phyloP scores from a whole-genome alignment of 306 rosid species.

The Luffa aegyptiaca region DNA sequence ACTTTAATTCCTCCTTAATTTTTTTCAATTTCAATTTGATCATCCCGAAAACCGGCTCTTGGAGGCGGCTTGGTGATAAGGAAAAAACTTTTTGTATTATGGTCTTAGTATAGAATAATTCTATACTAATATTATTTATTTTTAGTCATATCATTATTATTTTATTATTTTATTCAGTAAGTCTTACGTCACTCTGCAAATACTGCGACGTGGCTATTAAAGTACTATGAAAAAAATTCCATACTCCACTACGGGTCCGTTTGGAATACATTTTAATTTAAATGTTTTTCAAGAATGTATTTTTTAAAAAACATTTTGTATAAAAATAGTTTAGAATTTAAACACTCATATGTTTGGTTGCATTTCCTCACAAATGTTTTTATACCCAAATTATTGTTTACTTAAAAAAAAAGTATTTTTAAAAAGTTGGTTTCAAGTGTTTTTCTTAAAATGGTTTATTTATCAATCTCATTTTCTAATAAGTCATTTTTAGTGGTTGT shows the following conservation, averaged over 20 bases:
- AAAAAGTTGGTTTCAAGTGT: too few species aligned
- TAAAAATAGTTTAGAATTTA: too few species aligned
- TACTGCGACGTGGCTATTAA: background rate
- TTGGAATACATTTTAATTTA: too few species aligned
- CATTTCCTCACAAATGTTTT: too few species aligned
- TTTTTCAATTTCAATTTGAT: slow-evolving; percentile 1
- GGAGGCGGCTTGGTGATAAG: background rate
- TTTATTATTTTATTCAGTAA: background rate
- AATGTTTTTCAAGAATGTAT: too few species aligned
- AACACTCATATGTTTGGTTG: too few species aligned
- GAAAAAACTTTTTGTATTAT: background rate
- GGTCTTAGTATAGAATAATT: background rate
- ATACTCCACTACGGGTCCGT: background rate
- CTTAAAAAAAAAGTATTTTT: too few species aligned
- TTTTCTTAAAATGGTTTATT: too few species aligned
- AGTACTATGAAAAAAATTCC: background rate
- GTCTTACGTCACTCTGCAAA: background rate
- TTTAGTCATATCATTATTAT: background rate
- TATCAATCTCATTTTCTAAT: too few species aligned
- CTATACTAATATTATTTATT: background rate
- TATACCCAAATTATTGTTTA: too few species aligned
- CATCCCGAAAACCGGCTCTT: background rate
- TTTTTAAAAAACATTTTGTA: too few species aligned
- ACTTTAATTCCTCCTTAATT: background rate
- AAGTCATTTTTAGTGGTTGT: too few species aligned